Base-by-base conservation (phyloP, 2,329 filamentous ascomycete genomes). In the Colletotrichum sp. region DNA sequence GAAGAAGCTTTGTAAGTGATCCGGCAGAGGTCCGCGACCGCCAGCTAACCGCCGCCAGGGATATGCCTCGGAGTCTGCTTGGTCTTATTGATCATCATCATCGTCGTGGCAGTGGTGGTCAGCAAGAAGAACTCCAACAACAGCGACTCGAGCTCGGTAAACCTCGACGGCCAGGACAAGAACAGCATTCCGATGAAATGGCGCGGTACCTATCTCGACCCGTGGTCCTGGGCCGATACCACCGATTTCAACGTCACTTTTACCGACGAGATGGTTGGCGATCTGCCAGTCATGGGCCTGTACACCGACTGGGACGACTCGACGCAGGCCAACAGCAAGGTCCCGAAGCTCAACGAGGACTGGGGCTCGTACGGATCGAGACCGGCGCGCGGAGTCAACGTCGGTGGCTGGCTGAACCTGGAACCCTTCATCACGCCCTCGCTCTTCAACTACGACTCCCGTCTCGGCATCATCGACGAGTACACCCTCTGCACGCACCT, bases 371-470 rank as follows among this genome's bases (percentile, higher is more conserved):
- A 98, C 80, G 91, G 92, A 3, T 92, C 91, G 26, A 92, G 89
- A 70, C 96, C 96, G 3, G 95, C 97, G 28, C 92, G 96, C 8
- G 97, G 97, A 1, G 95, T 98, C 43, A 98, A 98, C 80, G 83
- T 98, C 2, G 97, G 97, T 66, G 97, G 97, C 14, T 99, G 97
- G 97, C 90, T 99, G 3, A 94, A 94, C 4, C 86, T 99, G 14
- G 97, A 99, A 81, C 97, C 97, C 0, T 98, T 98, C 83, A 98
- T 99, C 82, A 96, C 95, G 5, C 97, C 97, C 0, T 98, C 96
- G 1, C 89, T 98, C 30, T 99, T 99, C 85, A 86, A 92, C 76
- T 90, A 90, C 76, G 95, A 94, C 81, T 86, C 88, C 7, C 82
- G 83, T 18, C 78, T 92, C 87, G 87, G 91, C 7, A 91, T 98